Conservation (phyloP, 148 eudicot species). For the Chenopodium album region DNA sequence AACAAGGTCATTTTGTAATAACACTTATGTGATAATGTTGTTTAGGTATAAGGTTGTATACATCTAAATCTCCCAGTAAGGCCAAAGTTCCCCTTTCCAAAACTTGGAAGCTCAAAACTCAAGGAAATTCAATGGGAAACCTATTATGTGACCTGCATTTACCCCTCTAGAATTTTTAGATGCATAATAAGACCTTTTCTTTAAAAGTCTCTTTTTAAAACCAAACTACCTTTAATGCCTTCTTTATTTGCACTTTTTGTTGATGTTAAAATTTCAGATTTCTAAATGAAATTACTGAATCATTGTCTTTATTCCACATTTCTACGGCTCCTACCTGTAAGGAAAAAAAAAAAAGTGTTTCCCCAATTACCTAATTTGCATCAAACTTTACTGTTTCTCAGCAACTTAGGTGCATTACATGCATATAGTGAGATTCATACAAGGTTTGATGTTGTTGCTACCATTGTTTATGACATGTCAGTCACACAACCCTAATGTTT, state of each 20-base stretch:
- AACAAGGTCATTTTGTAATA: neutral
- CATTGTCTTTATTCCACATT: neutral
- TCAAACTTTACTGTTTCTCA: neutral
- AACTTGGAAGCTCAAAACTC: no score
- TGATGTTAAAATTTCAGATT: no score
- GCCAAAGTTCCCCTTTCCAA: no score
- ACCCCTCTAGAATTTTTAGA: no score
- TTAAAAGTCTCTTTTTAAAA: no score
- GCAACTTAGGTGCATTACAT: neutral
- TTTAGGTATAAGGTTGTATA: neutral
- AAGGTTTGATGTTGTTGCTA: neutral
- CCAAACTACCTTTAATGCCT: no score
- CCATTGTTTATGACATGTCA: neutral
- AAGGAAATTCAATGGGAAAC: no score
- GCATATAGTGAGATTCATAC: neutral
- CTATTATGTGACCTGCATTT: no score
- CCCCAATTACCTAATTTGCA: neutral
- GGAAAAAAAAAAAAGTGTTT: no score
- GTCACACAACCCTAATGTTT: neutral
- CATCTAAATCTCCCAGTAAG: neutral
- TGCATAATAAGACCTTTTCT: no score
- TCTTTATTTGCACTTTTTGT: no score
- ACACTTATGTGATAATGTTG: neutral
- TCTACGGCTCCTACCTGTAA: neutral
- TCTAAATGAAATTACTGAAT: neutral